Base-by-base conservation (phyloP, 2,329 filamentous ascomycete genomes). In the Arthrobotrys conoides region DNA sequence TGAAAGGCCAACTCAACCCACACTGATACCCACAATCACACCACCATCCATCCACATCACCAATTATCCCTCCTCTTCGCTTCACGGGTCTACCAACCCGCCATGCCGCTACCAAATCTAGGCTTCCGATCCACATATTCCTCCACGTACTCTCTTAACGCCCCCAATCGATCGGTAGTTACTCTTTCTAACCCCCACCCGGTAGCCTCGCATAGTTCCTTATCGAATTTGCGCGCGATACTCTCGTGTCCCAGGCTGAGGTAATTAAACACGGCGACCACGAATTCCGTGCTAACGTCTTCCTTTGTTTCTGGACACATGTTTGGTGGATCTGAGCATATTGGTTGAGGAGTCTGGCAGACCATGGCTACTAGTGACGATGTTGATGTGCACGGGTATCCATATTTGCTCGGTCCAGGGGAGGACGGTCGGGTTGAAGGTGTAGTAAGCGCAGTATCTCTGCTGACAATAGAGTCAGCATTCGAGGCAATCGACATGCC, bases 101-200 rank as follows among this genome's bases (percentile, higher is more conserved):
- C 61, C 33, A 78, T 78, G 12, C 81, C 81, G 16, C 71, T 78
- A 61, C 80, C 80, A 36, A 82, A 80, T 16, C 80, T 72, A n/a
- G 81, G 81, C 70, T 81, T 82, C 48, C 76, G 73, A 10, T 75
- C 78, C 59, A 82, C 80, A 77, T 81, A 82, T 33, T 77, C 73
- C 64, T 82, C 81, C 36, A 81, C 80, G 64, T 82, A 82, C 55
- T 81, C 80, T 63, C 79, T 80, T 44, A 82, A 67, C 44, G 80
- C 81, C 6, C 73, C 79, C 30, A 72, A 73, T 36, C 81, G 77
- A 36, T 82, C 80, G 30, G 65, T 80, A 53, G 67, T 76, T 3
- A 81, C 81, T 67, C 80, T 59, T 22, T 79, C 80, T 20, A 80
- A 63, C 14, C 76, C 53, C 66, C 79, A 66, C 18, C 80, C 81